Conservation (phyloP, 2,329 filamentous ascomycete genomes). For the Pseudocercospora eumusae region DNA sequence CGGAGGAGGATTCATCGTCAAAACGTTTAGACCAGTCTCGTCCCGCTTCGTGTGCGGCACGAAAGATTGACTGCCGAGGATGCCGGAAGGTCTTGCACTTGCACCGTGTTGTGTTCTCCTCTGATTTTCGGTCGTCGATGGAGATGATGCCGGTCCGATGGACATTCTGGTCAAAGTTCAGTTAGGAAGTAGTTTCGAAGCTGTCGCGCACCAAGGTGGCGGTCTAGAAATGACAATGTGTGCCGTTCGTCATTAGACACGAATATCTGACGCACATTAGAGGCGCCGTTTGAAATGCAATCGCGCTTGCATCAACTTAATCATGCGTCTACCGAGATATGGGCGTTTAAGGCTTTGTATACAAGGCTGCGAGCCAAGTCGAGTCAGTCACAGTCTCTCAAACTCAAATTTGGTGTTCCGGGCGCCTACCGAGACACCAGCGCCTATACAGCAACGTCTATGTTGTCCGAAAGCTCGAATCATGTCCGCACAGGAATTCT, state of each 20-base stretch:
- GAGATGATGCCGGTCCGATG: background rate
- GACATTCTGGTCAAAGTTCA: background rate
- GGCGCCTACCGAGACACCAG: slow-evolving; percentile 9
- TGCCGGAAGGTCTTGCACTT: background rate
- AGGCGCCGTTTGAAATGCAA: background rate
- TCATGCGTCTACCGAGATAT: slow-evolving; percentile 5
- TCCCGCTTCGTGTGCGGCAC: background rate
- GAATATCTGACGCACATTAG: background rate
- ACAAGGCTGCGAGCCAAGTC: background rate
- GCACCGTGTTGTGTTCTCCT: background rate
- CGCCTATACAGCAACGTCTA: background rate
- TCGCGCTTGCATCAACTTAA: slow-evolving; percentile 4
- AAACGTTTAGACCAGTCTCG: background rate
- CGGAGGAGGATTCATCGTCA: background rate
- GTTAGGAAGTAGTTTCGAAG: background rate
- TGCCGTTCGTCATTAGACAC: background rate
- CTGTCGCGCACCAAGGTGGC: background rate
- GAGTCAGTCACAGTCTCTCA: background rate
- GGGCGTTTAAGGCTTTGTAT: background rate
- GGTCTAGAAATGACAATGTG: too few species aligned
- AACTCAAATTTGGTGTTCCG: background rate
- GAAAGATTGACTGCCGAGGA: background rate
- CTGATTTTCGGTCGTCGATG: background rate
- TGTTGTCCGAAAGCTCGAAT: background rate
- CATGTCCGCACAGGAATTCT: background rate